Evolutionary conservation across 2,329 filamentous ascomycete genomes (phyloP).

Genomic region (Cladosporium sp.): DNA sequence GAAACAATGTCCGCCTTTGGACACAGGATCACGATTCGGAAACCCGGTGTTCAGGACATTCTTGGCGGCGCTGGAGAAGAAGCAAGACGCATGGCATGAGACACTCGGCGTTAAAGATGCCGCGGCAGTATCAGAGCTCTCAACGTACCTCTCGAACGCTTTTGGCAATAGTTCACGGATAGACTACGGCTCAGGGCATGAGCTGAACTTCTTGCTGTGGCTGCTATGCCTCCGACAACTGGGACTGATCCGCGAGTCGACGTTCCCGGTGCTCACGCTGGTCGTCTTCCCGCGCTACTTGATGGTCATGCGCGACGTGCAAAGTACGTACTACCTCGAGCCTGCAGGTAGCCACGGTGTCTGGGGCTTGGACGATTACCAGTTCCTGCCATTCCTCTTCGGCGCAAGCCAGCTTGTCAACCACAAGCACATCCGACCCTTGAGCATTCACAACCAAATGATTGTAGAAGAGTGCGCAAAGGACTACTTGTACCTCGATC

Average conservation of each 20-base stretch:
- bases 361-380: conserved; percentile 56
- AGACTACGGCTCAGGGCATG: conserved; percentile 96
- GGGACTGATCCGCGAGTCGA: conserved; percentile 59
- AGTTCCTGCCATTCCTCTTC: conserved; percentile 55
- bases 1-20: conserved; percentile 71
- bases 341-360: conserved; percentile 61
- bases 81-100: conserved; percentile 62
- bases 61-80: conserved; percentile 62
- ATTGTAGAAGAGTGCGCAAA: conserved; percentile 80
- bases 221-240: conserved; percentile 90
- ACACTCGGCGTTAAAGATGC: conserved; percentile 54
- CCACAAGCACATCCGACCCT: conserved; percentile 59
- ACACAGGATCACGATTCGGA: conserved; percentile 89
- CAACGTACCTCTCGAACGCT: conserved; percentile 76
- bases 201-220: conserved; percentile 97
- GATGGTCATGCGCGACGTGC: conserved; percentile 79
- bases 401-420: conserved; percentile 59
- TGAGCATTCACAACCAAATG: conserved; percentile 78
- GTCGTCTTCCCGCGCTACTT: conserved; percentile 82
- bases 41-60: conserved; percentile 88
- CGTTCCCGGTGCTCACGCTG: conserved; percentile 75
- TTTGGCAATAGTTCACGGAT: conserved; percentile 86
- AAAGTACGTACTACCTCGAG: conserved; percentile 93
- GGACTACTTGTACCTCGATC: conserved; percentile 88
- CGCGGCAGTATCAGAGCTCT: conserved; percentile 67